Conservation (phyloP, 139 green algal species). For the Astrephomene gubernaculifera region DNA sequence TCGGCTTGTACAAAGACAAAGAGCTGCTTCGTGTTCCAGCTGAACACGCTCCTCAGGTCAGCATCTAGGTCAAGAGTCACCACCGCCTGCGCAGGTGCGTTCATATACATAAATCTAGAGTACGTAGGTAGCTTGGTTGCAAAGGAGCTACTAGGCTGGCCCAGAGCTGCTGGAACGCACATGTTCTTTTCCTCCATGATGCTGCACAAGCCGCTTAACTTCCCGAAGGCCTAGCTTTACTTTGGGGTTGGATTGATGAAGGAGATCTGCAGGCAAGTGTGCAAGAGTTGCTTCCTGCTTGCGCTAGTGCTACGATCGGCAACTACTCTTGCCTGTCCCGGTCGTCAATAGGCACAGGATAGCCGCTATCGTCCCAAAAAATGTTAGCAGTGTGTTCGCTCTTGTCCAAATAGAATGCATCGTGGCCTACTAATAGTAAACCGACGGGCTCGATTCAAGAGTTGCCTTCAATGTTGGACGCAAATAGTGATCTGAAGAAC, state of each 20-base stretch:
- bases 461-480: no score
- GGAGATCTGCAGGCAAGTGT: constrained; percentile 49
- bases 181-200: constrained; percentile 42
- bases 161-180: constrained; percentile 19
- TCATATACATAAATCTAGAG: neutral
- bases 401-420: constrained; percentile 61
- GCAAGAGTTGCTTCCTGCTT: neutral
- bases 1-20: constrained; percentile 68
- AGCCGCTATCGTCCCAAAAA: constrained; percentile 61
- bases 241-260: constrained; percentile 52
- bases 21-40: constrained; percentile 93
- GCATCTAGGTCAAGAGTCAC: constrained; percentile 72
- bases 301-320: constrained; percentile 17
- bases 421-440: no score
- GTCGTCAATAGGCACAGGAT: constrained; percentile 54
- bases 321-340: constrained; percentile 32
- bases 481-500: no score
- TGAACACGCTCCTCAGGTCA: constrained; percentile 82
- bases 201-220: constrained; percentile 36
- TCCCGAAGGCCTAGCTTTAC: constrained; percentile 45
- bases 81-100: constrained; percentile 68
- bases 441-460: no score
- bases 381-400: constrained; percentile 60
- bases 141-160: no score
- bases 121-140: neutral